phyloP scores from a whole-genome alignment of 208 protist species.

The Leishmania mexicana region DNA sequence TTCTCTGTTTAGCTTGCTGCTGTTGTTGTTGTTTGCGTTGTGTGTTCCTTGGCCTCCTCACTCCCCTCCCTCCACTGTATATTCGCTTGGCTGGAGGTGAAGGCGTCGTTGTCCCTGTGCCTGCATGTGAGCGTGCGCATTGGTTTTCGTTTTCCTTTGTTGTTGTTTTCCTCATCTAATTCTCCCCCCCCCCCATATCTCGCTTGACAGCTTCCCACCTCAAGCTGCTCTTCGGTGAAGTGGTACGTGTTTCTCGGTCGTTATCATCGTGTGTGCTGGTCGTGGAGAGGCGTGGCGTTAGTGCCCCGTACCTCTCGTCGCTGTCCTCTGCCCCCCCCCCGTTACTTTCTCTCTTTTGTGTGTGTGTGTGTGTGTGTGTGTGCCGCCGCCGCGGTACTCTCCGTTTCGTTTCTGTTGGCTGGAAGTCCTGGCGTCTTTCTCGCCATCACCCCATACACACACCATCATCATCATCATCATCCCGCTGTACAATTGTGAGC shows the following conservation, averaged over 20 bases:
- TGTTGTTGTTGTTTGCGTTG: not conserved
- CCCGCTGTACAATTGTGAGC: not conserved
- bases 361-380: not conserved
- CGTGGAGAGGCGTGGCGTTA: too few species aligned
- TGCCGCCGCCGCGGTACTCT: not conserved
- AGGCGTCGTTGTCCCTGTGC: not conserved
- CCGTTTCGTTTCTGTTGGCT: not conserved
- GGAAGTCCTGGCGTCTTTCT: not conserved
- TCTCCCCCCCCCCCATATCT: not conserved
- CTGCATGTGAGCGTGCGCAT: not conserved
- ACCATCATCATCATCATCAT: not conserved
- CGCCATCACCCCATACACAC: not conserved
- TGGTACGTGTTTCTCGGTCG: too few species aligned
- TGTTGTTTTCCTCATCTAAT: not conserved
- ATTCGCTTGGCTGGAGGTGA: too few species aligned
- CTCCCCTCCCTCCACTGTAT: too few species aligned
- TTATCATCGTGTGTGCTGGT: too few species aligned
- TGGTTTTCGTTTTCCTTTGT: not conserved
- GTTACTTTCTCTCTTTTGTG: not conserved
- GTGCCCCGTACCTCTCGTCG: too few species aligned
- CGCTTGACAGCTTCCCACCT: not conserved
- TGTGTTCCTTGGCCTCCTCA: not conserved
- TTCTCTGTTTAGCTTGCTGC: slow-evolving; percentile 3
- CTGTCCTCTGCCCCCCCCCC: not conserved
- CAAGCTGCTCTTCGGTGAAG: too few species aligned